These are phyloP conservation scores for Eimeria acervulina DNA, from an alignment of 169 alveolate species.

Conservation along the genomic window DNA sequence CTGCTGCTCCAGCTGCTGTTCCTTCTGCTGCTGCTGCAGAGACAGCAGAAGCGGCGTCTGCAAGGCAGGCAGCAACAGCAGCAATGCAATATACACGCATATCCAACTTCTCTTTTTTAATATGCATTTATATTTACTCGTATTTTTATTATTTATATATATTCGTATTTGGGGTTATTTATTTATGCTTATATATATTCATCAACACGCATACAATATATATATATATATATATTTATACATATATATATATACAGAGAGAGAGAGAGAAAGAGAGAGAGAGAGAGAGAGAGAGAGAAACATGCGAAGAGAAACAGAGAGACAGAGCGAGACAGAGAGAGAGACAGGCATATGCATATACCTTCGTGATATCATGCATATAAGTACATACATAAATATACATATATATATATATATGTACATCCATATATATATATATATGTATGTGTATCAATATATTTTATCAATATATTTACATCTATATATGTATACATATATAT, in stretches of 20 bases:
- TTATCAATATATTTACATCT: neutral
- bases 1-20: neutral
- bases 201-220: no score
- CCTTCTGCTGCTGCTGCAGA: neutral
- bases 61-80: no score
- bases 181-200: no score
- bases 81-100: no score
- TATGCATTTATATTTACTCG: no score
- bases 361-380: no score
- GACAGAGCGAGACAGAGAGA: slow-evolving; percentile 10
- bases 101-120: no score
- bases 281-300: slow-evolving; percentile 9
- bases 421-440: no score
- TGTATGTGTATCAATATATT: no score
- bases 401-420: no score
- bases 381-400: no score
- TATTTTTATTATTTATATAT: neutral
- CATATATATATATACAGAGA: neutral
- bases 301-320: neutral
- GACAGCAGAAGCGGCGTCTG: neutral
- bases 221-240: neutral
- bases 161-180: neutral
- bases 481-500: neutral
- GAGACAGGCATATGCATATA: neutral
- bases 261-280: slow-evolving; percentile 18